Evolutionary conservation across 768 basidiomycete species (phyloP).

Genomic region (Amanita phalloides): DNA sequence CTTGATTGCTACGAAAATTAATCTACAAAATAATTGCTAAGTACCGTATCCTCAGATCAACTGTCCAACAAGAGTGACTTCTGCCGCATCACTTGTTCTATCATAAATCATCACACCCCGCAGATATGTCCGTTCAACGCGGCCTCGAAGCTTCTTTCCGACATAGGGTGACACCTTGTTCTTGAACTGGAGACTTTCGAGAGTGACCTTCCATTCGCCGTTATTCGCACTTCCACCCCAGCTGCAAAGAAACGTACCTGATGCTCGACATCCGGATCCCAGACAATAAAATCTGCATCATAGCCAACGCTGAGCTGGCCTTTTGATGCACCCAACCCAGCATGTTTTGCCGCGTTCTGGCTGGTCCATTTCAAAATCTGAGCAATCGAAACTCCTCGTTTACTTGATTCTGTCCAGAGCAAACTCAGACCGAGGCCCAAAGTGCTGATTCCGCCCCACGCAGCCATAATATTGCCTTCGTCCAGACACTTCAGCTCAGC

Average conservation of each 20-base stretch:
- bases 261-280: slow-evolving; percentile 42
- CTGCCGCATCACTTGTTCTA: neutral
- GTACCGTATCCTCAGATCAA: neutral
- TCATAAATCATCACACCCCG: slow-evolving; percentile 66
- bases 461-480: slow-evolving; percentile 72
- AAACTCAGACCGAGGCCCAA: slow-evolving; percentile 85
- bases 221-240: neutral
- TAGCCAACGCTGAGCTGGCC: slow-evolving; percentile 63
- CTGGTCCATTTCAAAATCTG: slow-evolving; percentile 71
- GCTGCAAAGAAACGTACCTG: slow-evolving; percentile 17
- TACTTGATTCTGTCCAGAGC: slow-evolving; percentile 76
- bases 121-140: slow-evolving; percentile 72
- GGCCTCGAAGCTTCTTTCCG: slow-evolving; percentile 58
- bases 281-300: slow-evolving; percentile 84
- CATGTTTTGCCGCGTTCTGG: slow-evolving; percentile 66
- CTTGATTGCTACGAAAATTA: neutral
- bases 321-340: slow-evolving; percentile 58
- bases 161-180: slow-evolving; percentile 91
- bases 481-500: slow-evolving; percentile 69
- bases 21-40: neutral
- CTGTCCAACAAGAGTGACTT: neutral
- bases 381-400: slow-evolving; percentile 44
- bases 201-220: slow-evolving; percentile 49
- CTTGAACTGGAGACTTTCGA: slow-evolving; percentile 73
- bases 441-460: slow-evolving; percentile 93